Evolutionary conservation across 345 rosid species (phyloP), one percentile per base, ranked within the genome.

Genomic region (Brassica rapa): DNA sequence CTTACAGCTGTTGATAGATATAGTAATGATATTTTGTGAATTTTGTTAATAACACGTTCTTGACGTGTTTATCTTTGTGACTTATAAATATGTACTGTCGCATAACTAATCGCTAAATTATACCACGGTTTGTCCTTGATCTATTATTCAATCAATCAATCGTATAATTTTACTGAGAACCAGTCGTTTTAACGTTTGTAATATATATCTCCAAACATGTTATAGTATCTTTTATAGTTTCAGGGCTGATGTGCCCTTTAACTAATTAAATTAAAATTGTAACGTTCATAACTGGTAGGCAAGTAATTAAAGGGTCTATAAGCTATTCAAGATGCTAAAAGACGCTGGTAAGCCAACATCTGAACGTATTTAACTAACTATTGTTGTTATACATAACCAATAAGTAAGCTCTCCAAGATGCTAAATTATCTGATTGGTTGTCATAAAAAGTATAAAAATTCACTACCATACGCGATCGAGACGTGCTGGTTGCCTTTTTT

Each of bases 1-100:
- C 62, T 23, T 57, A 23, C 67, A 68, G 59, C 72, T 75, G 39
- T 56, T 37, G 39, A 55, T 32, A 19, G 70, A 12, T 66, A 35
- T 16, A 12, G 15, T 53, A 66, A 39, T 24, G 70, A 12, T 53
- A 27, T 1, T 33, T 56, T 41, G 10, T 64, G 15, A 64, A 64
- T 64, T 35, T 35, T 35, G 29, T 65, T 35, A 37, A 5, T 35
- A 65, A 27, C 30, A 46, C 37, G 23, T 67, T 67, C 15, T 67
- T n/a, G 23, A 43, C 71, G 23, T 57, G 11, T 57, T 57, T 21
- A 57, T 21, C 62, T 57, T 57, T 57, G 29, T 21, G 62, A 57
- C 29, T 49, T 49, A 57, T 57, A 57, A 57, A 21, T 57, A 21
- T 12, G 5, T 57, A 16, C 3, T 53, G 24, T 15, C 60, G 8